phyloP scores from a whole-genome alignment of 345 rosid genomes.

The Leavenworthia alabamica region DNA sequence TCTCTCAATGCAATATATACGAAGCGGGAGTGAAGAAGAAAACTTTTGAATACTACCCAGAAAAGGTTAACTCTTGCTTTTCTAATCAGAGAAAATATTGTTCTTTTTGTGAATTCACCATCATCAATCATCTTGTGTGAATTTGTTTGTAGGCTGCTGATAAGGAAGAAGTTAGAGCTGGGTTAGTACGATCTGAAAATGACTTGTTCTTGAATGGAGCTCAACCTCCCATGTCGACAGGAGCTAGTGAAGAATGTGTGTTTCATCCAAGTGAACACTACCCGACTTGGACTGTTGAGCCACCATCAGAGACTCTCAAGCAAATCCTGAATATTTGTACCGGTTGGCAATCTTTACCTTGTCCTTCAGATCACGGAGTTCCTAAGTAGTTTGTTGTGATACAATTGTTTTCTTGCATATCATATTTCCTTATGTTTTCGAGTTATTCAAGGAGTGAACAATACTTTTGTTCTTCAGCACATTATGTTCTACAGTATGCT shows the following conservation, averaged over 20 bases:
- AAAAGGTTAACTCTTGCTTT: slow-evolving; percentile 49
- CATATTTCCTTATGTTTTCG: neutral
- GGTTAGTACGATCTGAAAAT: slow-evolving; percentile 53
- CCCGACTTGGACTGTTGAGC: slow-evolving; percentile 52
- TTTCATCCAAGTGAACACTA: slow-evolving; percentile 57
- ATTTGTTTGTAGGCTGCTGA: slow-evolving; percentile 45
- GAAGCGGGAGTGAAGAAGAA: slow-evolving; percentile 85
- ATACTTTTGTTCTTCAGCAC: slow-evolving; percentile 8
- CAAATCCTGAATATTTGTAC: slow-evolving; percentile 44
- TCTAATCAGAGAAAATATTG: slow-evolving; percentile 1
- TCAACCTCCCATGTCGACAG: slow-evolving; percentile 36
- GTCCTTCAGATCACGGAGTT: slow-evolving; percentile 32
- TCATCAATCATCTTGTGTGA: slow-evolving; percentile 8
- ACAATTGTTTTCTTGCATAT: neutral
- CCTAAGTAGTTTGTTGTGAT: slow-evolving; percentile 19
- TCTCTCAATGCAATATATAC: slow-evolving; percentile 86
- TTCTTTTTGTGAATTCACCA: neutral
- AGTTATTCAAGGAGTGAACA: neutral
- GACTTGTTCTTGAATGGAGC: slow-evolving; percentile 58
- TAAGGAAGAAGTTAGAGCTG: slow-evolving; percentile 47
- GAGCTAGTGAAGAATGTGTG: slow-evolving; percentile 34
- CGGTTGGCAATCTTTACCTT: slow-evolving; percentile 60
- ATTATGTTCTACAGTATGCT: slow-evolving; percentile 10
- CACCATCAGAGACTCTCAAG: slow-evolving; percentile 50
- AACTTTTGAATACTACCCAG: slow-evolving; percentile 73